These are phyloP conservation scores for Fusarium pseudoanthophilum DNA, from an alignment of 2,329 filamentous ascomycete genomes.

Conservation along the genomic window DNA sequence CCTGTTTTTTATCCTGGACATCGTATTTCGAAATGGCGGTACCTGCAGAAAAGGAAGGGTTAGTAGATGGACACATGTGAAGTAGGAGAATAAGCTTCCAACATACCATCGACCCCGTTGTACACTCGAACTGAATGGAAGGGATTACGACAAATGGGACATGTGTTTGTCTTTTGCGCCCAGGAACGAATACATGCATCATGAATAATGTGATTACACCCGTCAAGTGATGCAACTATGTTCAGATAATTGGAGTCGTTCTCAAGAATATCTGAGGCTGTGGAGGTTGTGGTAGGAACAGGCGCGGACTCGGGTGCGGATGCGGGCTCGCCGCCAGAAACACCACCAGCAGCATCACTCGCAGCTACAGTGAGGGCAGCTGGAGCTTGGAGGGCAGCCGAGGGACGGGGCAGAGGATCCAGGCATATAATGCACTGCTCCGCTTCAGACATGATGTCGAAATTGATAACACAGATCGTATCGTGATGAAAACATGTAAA, in stretches of 20 bases:
- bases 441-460: slow-evolving; percentile 62
- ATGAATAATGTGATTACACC: slow-evolving; percentile 92
- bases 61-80: slow-evolving; percentile 32
- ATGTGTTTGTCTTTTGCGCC: slow-evolving; percentile 97
- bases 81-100: slow-evolving; percentile 22
- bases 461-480: slow-evolving; percentile 50
- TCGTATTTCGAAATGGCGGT: slow-evolving; percentile 66
- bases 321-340: slow-evolving; percentile 39
- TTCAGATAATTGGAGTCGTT: slow-evolving; percentile 52
- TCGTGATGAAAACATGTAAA: slow-evolving; percentile 62
- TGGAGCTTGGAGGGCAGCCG: slow-evolving; percentile 33
- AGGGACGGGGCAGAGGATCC: slow-evolving; percentile 63
- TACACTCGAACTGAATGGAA: slow-evolving; percentile 93
- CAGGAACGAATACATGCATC: slow-evolving; percentile 92
- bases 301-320: slow-evolving; percentile 24
- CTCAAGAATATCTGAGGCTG: slow-evolving; percentile 39
- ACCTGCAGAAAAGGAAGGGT: slow-evolving; percentile 54
- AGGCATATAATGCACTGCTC: slow-evolving; percentile 78
- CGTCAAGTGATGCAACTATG: slow-evolving; percentile 69
- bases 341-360: slow-evolving; percentile 33
- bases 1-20: slow-evolving; percentile 87
- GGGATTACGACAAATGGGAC: slow-evolving; percentile 91
- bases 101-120: slow-evolving; percentile 81
- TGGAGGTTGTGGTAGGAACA: slow-evolving; percentile 38
- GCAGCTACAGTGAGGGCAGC: slow-evolving; percentile 36